Conservation (phyloP, 2,329 filamentous ascomycete species). For the Penicillium griseofulvum region DNA sequence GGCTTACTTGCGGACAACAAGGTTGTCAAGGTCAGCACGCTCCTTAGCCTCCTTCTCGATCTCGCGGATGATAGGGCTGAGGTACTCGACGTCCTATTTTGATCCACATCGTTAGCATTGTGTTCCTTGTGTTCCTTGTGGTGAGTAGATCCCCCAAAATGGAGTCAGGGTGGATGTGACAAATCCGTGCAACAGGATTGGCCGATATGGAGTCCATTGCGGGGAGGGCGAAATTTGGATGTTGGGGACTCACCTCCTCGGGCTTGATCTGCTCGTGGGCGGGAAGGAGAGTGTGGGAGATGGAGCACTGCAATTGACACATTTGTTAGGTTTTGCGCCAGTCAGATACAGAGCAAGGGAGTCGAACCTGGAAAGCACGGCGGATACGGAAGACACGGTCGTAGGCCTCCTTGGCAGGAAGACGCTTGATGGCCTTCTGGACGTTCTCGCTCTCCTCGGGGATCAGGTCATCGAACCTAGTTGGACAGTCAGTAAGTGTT, state of each 20-base stretch:
- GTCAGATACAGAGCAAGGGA: constrained; percentile 7
- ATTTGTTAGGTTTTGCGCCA: constrained; percentile 20
- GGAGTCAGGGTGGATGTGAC: constrained; percentile 22
- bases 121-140: background rate
- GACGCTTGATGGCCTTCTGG: constrained; percentile 83
- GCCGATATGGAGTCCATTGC: constrained; percentile 26
- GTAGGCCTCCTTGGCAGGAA: constrained; percentile 85
- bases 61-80: constrained; percentile 65
- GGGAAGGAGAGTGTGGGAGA: constrained; percentile 64
- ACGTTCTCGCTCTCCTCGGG: constrained; percentile 87
- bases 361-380: constrained; percentile 79
- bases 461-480: constrained; percentile 89
- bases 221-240: constrained; percentile 24
- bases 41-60: constrained; percentile 67
- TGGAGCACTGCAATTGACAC: constrained; percentile 54
- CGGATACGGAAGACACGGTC: constrained; percentile 97
- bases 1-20: constrained; percentile 56
- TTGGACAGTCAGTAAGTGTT: constrained; percentile 19
- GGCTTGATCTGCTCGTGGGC: constrained; percentile 66
- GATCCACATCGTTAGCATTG: constrained; percentile 21
- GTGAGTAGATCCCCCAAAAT: background rate
- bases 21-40: constrained; percentile 65
- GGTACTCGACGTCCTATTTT: constrained; percentile 62
- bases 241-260: constrained; percentile 55
- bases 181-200: constrained; percentile 41